Percentiles rank a stretch among this genome's conserved stretches.
These are phyloP conservation scores for Linum trigynum DNA, from an alignment of 345 rosid genomes.

Conservation along the genomic window DNA sequence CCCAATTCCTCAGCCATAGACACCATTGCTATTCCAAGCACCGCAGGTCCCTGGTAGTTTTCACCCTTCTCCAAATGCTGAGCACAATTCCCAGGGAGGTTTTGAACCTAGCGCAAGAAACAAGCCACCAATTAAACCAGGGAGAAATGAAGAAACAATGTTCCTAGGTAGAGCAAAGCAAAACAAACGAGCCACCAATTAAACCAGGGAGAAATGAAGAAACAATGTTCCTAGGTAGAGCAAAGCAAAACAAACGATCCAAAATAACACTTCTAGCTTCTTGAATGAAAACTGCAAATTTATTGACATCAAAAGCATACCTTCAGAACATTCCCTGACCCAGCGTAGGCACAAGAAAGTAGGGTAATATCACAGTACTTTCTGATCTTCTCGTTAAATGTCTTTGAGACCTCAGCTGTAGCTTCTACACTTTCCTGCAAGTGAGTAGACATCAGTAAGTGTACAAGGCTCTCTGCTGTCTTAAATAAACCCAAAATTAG, in stretches of 20 bases:
- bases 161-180: too few species aligned
- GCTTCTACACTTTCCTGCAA: constrained; percentile 84
- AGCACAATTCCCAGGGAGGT: too few species aligned
- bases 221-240: not conserved
- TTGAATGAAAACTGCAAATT: not conserved
- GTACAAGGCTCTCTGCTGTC: constrained; percentile 5
- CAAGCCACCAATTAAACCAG: too few species aligned
- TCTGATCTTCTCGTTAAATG: constrained; percentile 82
- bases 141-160: too few species aligned
- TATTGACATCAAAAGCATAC: constrained; percentile 29
- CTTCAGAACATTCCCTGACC: constrained; percentile 96
- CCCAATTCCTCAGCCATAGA: too few species aligned
- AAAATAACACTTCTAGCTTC: not conserved
- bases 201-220: not conserved
- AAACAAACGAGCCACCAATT: not conserved
- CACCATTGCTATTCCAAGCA: too few species aligned
- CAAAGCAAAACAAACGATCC: not conserved
- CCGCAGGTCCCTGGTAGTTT: too few species aligned
- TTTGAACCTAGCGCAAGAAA: too few species aligned
- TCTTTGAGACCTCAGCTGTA: constrained; percentile 90
- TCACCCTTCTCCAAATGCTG: too few species aligned
- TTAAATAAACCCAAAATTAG: not conserved
- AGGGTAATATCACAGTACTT: constrained; percentile 85
- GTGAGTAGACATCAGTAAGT: constrained; percentile 11
- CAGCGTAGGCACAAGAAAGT: constrained; percentile 95